Evolutionary conservation across 352 stramenopile genomes (phyloP), one percentile per base, ranked within the genome.

Genomic region (Elongisporangium undulatum): DNA sequence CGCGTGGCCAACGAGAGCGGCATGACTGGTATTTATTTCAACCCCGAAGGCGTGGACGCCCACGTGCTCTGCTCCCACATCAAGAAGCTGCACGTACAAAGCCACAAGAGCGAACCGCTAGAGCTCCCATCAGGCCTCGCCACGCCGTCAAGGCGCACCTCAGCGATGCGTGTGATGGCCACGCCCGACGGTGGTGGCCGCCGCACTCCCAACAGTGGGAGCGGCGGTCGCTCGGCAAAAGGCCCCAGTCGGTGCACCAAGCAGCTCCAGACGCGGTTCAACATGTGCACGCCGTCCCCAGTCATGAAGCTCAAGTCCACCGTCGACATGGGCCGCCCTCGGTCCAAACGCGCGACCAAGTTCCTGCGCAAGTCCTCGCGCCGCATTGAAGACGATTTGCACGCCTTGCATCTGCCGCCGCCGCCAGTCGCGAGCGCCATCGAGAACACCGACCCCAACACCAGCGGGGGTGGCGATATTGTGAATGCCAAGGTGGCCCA

Each of bases 241-340:
- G 13, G 29, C 29, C 29, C 5, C 29, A 41, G 29, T 41, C 29
- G 29, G 4, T 41, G 29, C 8, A 41, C 29, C 5, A 49, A 48
- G 55, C 23, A 67, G 58, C 62, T 39, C 57, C 34, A 39, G 60
- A 63, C 61, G 72, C 19, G 58, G 16, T 90, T 90, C 48, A 82
- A 71, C 49, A 67, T 92, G 39, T 93, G 80, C 51, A 94, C 85
- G 19, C 85, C 85, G 56, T 94, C 85, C 24, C 85, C 85, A 0
- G 80, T 91, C 56, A 83, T 88, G 64, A 90, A 90, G 55, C 63
- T 93, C 22, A 87, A 88, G 41, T 88, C 68, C 63, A 91, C 73
- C 7, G 82, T 91, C 24, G 80, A 92, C 24, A 89, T 94, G 72
- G 85, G 85, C 2, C 74, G 73, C 2, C 85, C 85, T 24, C 64